Evolutionary conservation across 352 stramenopile genomes (phyloP).

Genomic region (Phytophthora aleatoria): DNA sequence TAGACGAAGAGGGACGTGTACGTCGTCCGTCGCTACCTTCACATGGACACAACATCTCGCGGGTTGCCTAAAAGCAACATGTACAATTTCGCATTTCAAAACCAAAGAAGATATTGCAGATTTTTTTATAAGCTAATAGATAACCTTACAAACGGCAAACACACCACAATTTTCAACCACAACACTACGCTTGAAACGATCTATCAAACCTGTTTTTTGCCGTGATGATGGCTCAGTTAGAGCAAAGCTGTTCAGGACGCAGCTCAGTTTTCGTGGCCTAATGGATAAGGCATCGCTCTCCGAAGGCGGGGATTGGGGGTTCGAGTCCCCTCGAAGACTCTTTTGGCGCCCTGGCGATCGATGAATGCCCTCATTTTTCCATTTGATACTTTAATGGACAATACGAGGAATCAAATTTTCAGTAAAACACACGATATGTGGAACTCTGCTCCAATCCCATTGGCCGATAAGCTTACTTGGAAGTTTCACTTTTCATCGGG

Average conservation of each 20-base stretch:
- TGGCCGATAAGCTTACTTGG: neutral
- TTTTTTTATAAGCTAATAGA: slow-evolving; percentile 34
- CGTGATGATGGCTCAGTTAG: too few species aligned
- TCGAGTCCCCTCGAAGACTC: too few species aligned
- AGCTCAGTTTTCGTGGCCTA: too few species aligned
- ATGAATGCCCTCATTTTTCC: neutral
- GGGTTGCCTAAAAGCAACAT: slow-evolving; percentile 21
- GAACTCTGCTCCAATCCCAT: neutral
- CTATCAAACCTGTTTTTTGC: too few species aligned
- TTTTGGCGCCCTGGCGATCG: too few species aligned
- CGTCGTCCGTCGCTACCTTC: slow-evolving; percentile 28
- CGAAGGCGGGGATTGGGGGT: neutral
- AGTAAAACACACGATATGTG: neutral
- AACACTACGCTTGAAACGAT: neutral
- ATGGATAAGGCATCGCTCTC: too few species aligned
- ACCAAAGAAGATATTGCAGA: slow-evolving; percentile 19
- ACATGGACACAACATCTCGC: slow-evolving; percentile 18
- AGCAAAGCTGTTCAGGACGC: too few species aligned
- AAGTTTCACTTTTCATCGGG: neutral
- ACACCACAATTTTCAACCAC: neutral
- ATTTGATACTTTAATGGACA: slow-evolving; percentile 6
- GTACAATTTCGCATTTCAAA: slow-evolving; percentile 5
- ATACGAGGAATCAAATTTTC: slow-evolving; percentile 5
- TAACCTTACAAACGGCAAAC: neutral
- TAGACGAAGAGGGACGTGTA: slow-evolving; percentile 24